These are phyloP conservation scores for Pythium periplocum DNA, from an alignment of 352 stramenopile genomes.

Conservation along the genomic window DNA sequence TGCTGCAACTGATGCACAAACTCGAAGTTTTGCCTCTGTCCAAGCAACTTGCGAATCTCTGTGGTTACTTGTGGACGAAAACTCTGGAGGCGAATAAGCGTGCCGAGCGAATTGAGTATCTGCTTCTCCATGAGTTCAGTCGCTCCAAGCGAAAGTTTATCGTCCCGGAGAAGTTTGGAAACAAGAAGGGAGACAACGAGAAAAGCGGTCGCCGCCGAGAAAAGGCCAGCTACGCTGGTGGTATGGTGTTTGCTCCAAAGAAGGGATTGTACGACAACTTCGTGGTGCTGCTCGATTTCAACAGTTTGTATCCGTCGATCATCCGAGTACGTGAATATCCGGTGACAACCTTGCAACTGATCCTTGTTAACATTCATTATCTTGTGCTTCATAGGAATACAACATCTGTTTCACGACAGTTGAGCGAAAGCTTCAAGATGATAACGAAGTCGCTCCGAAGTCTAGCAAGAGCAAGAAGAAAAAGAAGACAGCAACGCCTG, in stretches of 20 bases:
- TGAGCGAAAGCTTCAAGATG: slow-evolving; percentile 74
- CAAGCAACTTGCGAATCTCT: slow-evolving; percentile 98
- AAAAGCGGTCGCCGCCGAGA: slow-evolving; percentile 46
- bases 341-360: no score
- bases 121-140: slow-evolving; percentile 99
- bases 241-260: slow-evolving; percentile 99
- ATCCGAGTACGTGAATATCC: slow-evolving; percentile 74
- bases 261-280: slow-evolving; percentile 99
- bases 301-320: slow-evolving; percentile 99
- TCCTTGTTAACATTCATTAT: not conserved
- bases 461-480: slow-evolving; percentile 37
- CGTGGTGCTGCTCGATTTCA: slow-evolving; percentile 99
- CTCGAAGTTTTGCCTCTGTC: slow-evolving; percentile 97
- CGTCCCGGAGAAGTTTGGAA: slow-evolving; percentile 93
- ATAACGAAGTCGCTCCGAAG: slow-evolving; percentile 23
- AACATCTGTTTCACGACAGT: slow-evolving; percentile 99
- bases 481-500: slow-evolving; percentile 44
- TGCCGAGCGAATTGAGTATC: slow-evolving; percentile 98
- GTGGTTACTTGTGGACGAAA: slow-evolving; percentile 96
- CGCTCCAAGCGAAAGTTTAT: slow-evolving; percentile 96
- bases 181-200: slow-evolving; percentile 56
- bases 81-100: slow-evolving; percentile 96
- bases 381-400: slow-evolving; percentile 91
- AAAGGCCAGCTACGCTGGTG: slow-evolving; percentile 96
- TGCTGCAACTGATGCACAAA: slow-evolving; percentile 96